Evolutionary conservation across 306 rosid genomes (phyloP).

Genomic region (Inga oerstediana): DNA sequence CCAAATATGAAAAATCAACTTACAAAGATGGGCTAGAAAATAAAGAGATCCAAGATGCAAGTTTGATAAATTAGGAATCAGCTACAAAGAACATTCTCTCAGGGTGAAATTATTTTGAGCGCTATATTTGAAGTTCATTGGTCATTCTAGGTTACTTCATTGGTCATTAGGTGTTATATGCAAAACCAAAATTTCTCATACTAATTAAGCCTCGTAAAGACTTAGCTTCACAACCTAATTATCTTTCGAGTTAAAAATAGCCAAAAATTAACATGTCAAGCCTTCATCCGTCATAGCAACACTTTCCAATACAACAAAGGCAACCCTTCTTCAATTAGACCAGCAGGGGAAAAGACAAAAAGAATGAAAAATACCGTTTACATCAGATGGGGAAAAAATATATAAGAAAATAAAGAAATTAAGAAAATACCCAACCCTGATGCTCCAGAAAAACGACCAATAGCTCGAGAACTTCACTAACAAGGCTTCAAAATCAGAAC

Average conservation of each 20-base stretch:
- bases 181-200: background rate
- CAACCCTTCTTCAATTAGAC: background rate
- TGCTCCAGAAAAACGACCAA: background rate
- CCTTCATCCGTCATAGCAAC: background rate
- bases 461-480: background rate
- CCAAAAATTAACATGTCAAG: background rate
- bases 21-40: background rate
- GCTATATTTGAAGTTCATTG: background rate
- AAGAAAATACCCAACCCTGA: background rate
- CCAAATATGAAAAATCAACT: background rate
- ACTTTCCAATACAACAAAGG: background rate
- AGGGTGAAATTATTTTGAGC: background rate
- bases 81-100: background rate
- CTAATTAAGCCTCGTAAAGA: background rate
- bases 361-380: background rate
- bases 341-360: background rate
- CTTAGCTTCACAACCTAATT: background rate
- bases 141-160: background rate
- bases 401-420: background rate
- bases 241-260: background rate
- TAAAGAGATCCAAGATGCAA: background rate
- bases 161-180: background rate
- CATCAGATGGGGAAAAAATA: background rate
- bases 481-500: background rate
- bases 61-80: background rate